Evolutionary conservation across 73 alveolate genomes (phyloP), one percentile per base, ranked within the genome.

Genomic region (Blepharisma japonicum): DNA sequence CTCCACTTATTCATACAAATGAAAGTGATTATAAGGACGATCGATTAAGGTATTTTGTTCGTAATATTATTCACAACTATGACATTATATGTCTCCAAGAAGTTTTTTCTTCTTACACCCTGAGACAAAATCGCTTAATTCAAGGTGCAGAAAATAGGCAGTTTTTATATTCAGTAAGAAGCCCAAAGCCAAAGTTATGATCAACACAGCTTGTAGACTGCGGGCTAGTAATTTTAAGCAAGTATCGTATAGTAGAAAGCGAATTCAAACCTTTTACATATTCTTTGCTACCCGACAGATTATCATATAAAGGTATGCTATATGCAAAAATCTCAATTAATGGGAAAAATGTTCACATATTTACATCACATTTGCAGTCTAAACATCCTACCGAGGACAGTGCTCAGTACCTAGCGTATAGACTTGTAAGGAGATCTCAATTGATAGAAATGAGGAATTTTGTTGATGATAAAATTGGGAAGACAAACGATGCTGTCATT

Each of bases 31-130:
- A 83, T 77, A 95, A 93, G 77, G 94, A 95, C 79, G 91, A 84
- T 27, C 79, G 99, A 85, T 51, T 86, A 79, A 55, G 83, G 68
- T 21, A 88, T 66, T 55, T 91, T 72, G 70, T 68, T 53, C 45
- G 51, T 7, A 79, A 55, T 20, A 49, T 71, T 2, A 61, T 94
- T 23, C 85, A 89, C 66, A 78, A 89, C 4, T 90, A 54, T 80
- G 98, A 93, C 80, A 91, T 95, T 11, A 72, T 95, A 32, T 95
- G 99, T 81, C 71, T 90, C 74, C 88, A 95, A 85, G 99, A 95
- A 86, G 88, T 91, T 6, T 95, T 95, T 25, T 8, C 84, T 87
- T 91, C 18, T 68, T 92, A n/a, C 78, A 93, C 68, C 85, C 90
- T 70, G 67, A 84, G 56, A 81, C 97, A 56, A 90, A 92, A 79